Evolutionary conservation across 257 asterid species (phyloP).

Genomic region (Datura wrightii): DNA sequence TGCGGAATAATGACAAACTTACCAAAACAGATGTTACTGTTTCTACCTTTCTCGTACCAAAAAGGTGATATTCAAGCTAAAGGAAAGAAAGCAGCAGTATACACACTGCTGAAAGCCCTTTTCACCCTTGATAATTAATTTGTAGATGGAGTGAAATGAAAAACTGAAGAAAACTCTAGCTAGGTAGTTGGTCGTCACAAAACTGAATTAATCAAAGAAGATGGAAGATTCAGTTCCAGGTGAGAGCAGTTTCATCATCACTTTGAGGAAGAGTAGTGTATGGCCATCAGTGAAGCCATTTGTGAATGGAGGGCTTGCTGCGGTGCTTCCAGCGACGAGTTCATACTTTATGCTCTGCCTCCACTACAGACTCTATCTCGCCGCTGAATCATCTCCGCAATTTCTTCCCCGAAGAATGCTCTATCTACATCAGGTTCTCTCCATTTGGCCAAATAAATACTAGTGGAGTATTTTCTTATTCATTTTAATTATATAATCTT

Average conservation of each 20-base stretch:
- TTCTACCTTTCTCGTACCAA: background rate
- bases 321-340: background rate
- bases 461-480: too few species aligned
- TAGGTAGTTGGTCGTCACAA: too few species aligned
- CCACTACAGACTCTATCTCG: background rate
- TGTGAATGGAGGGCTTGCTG: conserved; percentile 30
- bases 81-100: background rate
- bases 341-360: background rate
- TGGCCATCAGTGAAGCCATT: conserved; percentile 30
- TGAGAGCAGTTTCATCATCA: background rate
- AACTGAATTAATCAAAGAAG: too few species aligned
- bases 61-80: background rate
- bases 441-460: too few species aligned
- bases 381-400: background rate
- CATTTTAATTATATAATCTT: too few species aligned
- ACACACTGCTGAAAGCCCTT: background rate
- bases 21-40: background rate
- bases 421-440: background rate
- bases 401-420: background rate
- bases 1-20: background rate
- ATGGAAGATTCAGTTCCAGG: background rate
- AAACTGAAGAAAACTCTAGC: too few species aligned
- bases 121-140: too few species aligned
- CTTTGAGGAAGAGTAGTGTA: background rate
- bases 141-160: too few species aligned